Conservation (phyloP, 139 green algal species). For the Chlorella sorokiniana region DNA sequence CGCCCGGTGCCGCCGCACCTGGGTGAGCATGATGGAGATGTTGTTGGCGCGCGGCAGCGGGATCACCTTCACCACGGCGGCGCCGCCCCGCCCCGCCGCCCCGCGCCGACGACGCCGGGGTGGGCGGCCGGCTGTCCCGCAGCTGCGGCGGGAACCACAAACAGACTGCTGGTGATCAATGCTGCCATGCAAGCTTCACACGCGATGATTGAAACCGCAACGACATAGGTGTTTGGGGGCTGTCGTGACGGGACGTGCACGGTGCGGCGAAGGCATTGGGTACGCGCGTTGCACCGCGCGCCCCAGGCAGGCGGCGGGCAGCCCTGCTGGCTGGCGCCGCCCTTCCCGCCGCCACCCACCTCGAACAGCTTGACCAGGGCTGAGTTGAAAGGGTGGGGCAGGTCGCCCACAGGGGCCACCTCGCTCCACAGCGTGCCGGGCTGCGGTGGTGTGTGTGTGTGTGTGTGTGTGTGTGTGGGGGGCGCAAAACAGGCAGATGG, state of each 20-base stretch:
- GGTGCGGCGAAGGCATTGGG: too few relatives aligned
- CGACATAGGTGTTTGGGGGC: too few relatives aligned
- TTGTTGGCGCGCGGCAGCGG: conserved; percentile 73
- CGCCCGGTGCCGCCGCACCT: conserved; percentile 43
- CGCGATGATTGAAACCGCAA: too few relatives aligned
- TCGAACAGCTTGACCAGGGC: conserved; percentile 47
- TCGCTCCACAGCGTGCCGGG: conserved; percentile 51
- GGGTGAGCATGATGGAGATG: conserved; percentile 79
- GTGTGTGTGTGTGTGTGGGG: too few relatives aligned
- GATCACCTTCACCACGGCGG: conserved; percentile 49
- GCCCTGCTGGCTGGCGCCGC: too few relatives aligned
- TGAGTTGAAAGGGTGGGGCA: conserved; percentile 21
- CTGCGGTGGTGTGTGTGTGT: too few relatives aligned
- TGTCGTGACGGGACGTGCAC: too few relatives aligned
- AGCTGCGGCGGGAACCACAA: too few relatives aligned
- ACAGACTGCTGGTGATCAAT: too few relatives aligned
- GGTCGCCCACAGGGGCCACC: conserved; percentile 7
- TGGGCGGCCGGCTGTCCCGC: conserved; percentile 1
- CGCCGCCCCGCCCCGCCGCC: not conserved
- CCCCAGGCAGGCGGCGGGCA: too few relatives aligned
- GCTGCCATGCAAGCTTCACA: too few relatives aligned
- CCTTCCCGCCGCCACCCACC: not conserved
- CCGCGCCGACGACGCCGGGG: conserved; percentile 5
- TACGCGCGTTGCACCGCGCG: too few relatives aligned
- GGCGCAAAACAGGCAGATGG: not conserved